Conservation (phyloP, 2,329 filamentous ascomycete genomes). For the Venturia oleaginea region DNA sequence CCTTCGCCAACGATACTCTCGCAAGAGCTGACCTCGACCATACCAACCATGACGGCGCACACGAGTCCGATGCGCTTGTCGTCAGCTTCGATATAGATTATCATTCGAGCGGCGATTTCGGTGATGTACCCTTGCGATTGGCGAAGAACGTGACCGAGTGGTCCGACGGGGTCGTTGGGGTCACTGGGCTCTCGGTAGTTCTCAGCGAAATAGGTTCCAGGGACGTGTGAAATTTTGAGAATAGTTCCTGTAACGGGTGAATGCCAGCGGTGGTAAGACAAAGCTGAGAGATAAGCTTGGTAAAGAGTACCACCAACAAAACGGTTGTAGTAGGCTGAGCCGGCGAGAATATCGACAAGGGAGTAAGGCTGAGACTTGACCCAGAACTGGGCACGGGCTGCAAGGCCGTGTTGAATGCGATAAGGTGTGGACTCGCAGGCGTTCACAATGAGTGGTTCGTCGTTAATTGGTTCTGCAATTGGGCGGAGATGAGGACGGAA, state of each 20-base stretch:
- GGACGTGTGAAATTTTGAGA: constrained; percentile 46
- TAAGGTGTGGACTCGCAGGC: constrained; percentile 54
- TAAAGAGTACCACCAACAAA: constrained; percentile 60
- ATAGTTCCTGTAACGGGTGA: constrained; percentile 56
- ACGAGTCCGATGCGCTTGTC: constrained; percentile 59
- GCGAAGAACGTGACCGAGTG: constrained; percentile 36
- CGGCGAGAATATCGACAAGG: constrained; percentile 51
- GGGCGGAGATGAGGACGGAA: background rate
- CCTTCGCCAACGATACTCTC: constrained; percentile 61
- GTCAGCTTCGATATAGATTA: constrained; percentile 64
- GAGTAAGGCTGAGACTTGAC: constrained; percentile 62
- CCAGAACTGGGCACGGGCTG: constrained; percentile 55
- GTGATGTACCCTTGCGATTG: constrained; percentile 58
- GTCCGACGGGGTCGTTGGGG: constrained; percentile 28
- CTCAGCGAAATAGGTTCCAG: constrained; percentile 62
- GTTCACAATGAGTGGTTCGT: background rate
- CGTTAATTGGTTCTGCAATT: background rate
- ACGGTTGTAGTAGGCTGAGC: constrained; percentile 42
- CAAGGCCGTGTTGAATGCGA: constrained; percentile 41
- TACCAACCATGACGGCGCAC: constrained; percentile 62
- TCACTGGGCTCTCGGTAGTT: constrained; percentile 42
- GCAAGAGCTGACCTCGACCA: constrained; percentile 68
- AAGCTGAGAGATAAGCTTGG: constrained; percentile 58
- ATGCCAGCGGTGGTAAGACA: constrained; percentile 67
- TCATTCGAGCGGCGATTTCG: constrained; percentile 56